Evolutionary conservation across 306 rosid genomes (phyloP).

Genomic region (Prunus padus): DNA sequence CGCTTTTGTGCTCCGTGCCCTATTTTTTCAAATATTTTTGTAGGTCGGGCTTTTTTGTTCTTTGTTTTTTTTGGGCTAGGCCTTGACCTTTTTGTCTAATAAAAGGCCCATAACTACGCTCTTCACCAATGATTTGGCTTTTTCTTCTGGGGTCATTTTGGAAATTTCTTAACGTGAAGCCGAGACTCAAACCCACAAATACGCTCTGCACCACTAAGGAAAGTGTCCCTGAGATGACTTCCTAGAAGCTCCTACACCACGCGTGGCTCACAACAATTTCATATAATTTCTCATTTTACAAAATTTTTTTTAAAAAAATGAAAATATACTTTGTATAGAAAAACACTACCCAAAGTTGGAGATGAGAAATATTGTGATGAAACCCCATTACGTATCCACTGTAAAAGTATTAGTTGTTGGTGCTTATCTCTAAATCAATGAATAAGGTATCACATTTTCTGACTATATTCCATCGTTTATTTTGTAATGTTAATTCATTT

Average conservation of each 20-base stretch:
- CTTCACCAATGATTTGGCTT: background rate
- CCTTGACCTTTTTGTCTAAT: background rate
- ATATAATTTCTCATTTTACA: background rate
- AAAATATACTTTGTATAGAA: too few relatives aligned
- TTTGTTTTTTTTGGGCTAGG: background rate
- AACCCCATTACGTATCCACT: too few relatives aligned
- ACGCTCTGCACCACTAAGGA: slow-evolving; percentile 26
- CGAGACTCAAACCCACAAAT: background rate
- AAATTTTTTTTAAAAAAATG: too few relatives aligned
- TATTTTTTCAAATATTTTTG: slow-evolving; percentile 5
- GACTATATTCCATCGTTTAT: too few relatives aligned
- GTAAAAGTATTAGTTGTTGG: too few relatives aligned
- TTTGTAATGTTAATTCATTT: background rate
- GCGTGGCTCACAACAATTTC: background rate
- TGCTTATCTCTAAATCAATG: too few relatives aligned
- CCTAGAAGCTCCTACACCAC: background rate
- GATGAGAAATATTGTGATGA: too few relatives aligned
- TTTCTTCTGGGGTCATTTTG: background rate
- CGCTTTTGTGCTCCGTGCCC: slow-evolving; percentile 16
- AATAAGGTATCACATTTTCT: too few relatives aligned
- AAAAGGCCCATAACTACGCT: background rate
- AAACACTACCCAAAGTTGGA: too few relatives aligned
- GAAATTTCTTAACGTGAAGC: slow-evolving; percentile 4
- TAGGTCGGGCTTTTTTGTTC: background rate
- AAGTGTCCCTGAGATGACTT: background rate